Conservation (phyloP, 2,329 filamentous ascomycete species). For the Fusarium brevicatenulatum region DNA sequence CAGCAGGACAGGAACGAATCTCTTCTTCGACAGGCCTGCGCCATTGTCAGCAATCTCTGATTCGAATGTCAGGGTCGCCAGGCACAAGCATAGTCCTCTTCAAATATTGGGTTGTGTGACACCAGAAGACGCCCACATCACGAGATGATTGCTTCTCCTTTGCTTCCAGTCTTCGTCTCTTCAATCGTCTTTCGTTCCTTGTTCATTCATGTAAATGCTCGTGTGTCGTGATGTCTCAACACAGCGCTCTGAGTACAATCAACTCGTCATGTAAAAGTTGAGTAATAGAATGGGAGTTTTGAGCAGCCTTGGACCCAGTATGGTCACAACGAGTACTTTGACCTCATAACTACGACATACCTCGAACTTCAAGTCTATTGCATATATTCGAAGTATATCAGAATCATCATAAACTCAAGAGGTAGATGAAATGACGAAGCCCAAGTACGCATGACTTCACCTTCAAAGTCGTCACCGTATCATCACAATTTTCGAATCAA, state of each 20-base stretch:
- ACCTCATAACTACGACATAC: too few species aligned
- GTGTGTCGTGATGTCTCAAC: conserved; percentile 46
- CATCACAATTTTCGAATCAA: neutral
- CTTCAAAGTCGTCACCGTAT: neutral
- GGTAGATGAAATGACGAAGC: neutral
- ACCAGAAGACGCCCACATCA: conserved; percentile 61
- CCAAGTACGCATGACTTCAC: neutral
- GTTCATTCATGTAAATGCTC: conserved; percentile 35
- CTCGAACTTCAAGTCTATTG: neutral
- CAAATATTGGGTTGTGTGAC: conserved; percentile 60
- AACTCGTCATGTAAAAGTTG: conserved; percentile 60
- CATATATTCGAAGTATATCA: neutral
- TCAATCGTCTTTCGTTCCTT: neutral
- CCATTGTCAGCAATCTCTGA: neutral
- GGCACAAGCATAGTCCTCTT: conserved; percentile 62
- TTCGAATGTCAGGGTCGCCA: neutral
- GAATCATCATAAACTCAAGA: neutral
- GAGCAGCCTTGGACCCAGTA: neutral
- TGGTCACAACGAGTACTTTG: neutral
- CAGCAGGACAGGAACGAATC: conserved; percentile 47
- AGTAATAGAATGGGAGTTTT: conserved; percentile 57
- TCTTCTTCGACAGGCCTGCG: conserved; percentile 22
- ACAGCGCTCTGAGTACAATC: conserved; percentile 56
- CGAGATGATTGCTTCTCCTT: conserved; percentile 44
- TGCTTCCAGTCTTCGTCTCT: conserved; percentile 29